A percentile compares a stretch with the other conserved stretches of the same genome.
phyloP scores from a whole-genome alignment of 371 early-diverging fungal genomes.

The Mortierella sp. region DNA sequence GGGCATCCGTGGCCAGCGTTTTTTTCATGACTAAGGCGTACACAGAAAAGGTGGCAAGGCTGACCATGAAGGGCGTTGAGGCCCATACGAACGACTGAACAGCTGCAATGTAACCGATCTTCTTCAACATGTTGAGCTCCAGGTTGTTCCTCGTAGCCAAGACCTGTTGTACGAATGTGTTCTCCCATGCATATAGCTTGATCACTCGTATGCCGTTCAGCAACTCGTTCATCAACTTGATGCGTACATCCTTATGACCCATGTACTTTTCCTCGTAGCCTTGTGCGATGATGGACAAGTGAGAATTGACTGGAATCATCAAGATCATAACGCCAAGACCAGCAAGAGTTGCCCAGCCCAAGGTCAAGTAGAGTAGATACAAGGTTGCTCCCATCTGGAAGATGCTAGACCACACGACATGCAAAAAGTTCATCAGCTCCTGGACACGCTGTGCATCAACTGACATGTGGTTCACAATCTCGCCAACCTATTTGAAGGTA shows the following conservation, averaged over 20 bases:
- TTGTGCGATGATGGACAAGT: slow-evolving; percentile 71
- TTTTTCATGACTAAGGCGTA: slow-evolving; percentile 69
- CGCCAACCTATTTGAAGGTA: slow-evolving; percentile 78
- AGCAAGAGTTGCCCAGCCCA: slow-evolving; percentile 88
- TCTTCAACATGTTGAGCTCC: slow-evolving; percentile 81
- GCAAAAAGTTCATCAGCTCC: slow-evolving; percentile 78
- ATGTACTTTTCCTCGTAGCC: slow-evolving; percentile 85
- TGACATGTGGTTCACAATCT: slow-evolving; percentile 93
- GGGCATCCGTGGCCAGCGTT: slow-evolving; percentile 79
- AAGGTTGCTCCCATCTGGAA: slow-evolving; percentile 89
- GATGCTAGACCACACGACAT: slow-evolving; percentile 91
- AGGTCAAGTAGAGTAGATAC: slow-evolving; percentile 80
- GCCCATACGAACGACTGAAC: slow-evolving; percentile 75
- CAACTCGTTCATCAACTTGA: slow-evolving; percentile 94
- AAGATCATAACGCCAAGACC: slow-evolving; percentile 89
- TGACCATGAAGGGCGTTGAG: slow-evolving; percentile 89
- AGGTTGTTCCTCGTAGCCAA: slow-evolving; percentile 78
- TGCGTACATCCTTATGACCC: slow-evolving; percentile 90
- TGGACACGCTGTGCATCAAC: slow-evolving; percentile 87
- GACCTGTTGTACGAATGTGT: slow-evolving; percentile 61
- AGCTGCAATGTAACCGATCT: slow-evolving; percentile 74
- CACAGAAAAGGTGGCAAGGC: slow-evolving; percentile 85
- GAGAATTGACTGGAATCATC: slow-evolving; percentile 78
- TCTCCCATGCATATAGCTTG: slow-evolving; percentile 82
- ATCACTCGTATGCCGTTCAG: slow-evolving; percentile 94